phyloP scores from a whole-genome alignment of 2,329 filamentous ascomycete genomes.

The Xylaria sp. region DNA sequence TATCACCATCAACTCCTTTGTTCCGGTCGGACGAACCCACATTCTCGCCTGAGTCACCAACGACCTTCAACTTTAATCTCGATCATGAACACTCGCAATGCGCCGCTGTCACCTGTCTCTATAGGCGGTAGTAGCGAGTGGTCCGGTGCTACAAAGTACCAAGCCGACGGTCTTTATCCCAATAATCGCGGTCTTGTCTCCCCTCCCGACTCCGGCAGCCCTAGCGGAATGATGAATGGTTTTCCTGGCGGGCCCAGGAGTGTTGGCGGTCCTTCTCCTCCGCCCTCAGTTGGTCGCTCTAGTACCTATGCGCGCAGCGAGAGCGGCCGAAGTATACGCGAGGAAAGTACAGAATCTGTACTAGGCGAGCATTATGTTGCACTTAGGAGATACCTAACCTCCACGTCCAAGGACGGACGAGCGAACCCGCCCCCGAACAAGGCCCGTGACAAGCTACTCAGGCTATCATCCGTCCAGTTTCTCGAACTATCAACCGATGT shows the following conservation, averaged over 20 bases:
- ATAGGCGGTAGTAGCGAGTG: conserved; percentile 84
- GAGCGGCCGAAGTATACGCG: conserved; percentile 63
- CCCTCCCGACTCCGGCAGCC: conserved; percentile 71
- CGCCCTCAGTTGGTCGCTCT: conserved; percentile 83
- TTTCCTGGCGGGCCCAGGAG: conserved; percentile 62
- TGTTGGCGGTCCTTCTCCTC: conserved; percentile 76
- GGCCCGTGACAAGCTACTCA: conserved; percentile 90
- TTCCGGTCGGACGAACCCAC: conserved; percentile 25
- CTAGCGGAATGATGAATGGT: conserved; percentile 65
- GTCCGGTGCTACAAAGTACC: conserved; percentile 73
- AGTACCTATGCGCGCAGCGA: conserved; percentile 76
- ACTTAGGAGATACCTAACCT: conserved; percentile 75
- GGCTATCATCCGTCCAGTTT: conserved; percentile 90
- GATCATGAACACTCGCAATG: conserved; percentile 75
- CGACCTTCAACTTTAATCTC: conserved; percentile 16
- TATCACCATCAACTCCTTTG: conserved; percentile 29
- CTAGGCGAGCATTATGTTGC: conserved; percentile 82
- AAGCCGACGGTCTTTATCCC: conserved; percentile 59
- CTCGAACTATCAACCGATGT: conserved; percentile 98
- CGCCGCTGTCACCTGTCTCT: conserved; percentile 81
- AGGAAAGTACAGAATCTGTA: conserved; percentile 66
- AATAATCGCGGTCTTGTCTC: conserved; percentile 66
- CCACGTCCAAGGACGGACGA: conserved; percentile 74
- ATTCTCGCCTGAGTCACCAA: conserved; percentile 22
- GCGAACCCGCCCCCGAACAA: conserved; percentile 79